Conservation (phyloP, 495 filamentous ascomycete genomes). For the Tetracladium setigerum region DNA sequence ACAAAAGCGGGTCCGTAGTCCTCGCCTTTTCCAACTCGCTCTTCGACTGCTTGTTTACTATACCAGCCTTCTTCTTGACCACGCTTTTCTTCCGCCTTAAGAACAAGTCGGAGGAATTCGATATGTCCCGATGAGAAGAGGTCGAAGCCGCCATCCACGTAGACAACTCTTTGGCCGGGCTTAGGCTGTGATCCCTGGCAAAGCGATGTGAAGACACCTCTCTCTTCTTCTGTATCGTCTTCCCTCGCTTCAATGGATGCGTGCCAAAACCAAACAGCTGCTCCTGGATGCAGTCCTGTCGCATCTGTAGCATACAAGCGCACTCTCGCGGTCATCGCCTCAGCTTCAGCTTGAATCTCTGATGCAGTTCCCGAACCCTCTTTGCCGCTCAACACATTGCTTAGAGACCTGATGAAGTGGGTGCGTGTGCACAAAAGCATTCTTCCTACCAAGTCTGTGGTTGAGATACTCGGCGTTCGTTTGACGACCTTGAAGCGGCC, state of each 20-base stretch:
- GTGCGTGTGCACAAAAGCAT: slow-evolving; percentile 90
- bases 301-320: slow-evolving; percentile 80
- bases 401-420: slow-evolving; percentile 77
- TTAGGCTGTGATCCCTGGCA: slow-evolving; percentile 58
- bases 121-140: slow-evolving; percentile 96
- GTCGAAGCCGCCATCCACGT: slow-evolving; percentile 95
- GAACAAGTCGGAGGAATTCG: slow-evolving; percentile 77
- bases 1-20: slow-evolving; percentile 81
- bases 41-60: slow-evolving; percentile 47
- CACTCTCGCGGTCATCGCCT: slow-evolving; percentile 61
- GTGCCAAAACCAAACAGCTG: slow-evolving; percentile 74
- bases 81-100: slow-evolving; percentile 58
- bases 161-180: slow-evolving; percentile 78
- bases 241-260: slow-evolving; percentile 46
- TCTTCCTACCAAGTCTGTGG: slow-evolving; percentile 91
- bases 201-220: slow-evolving; percentile 51
- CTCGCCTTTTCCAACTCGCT: slow-evolving; percentile 53
- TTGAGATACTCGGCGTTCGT: slow-evolving; percentile 93
- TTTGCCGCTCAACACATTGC: slow-evolving; percentile 54
- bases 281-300: slow-evolving; percentile 59
- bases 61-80: slow-evolving; percentile 67
- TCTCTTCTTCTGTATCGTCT: slow-evolving; percentile 39
- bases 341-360: slow-evolving; percentile 53
- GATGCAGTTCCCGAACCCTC: slow-evolving; percentile 63
- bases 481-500: slow-evolving; percentile 90